Conservation (phyloP, 2,329 filamentous ascomycete genomes). For the Trichoderma sp. region DNA sequence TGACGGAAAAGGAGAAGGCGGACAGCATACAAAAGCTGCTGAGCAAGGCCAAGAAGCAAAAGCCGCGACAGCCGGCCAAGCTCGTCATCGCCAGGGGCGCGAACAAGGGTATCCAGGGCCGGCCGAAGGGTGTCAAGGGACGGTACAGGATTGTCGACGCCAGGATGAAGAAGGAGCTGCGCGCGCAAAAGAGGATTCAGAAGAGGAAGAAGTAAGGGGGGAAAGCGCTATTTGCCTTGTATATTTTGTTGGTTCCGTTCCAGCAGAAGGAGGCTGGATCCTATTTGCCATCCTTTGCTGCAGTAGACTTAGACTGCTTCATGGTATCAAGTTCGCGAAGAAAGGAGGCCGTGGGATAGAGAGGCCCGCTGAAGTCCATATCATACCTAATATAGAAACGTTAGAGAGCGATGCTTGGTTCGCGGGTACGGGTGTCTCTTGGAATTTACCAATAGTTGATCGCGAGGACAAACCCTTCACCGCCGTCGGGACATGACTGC, state of each 20-base stretch:
- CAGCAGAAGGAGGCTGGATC: background rate
- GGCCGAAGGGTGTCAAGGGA: slow-evolving; percentile 90
- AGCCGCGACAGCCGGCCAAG: slow-evolving; percentile 78
- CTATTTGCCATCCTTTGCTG: background rate
- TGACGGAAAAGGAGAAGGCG: slow-evolving; percentile 96
- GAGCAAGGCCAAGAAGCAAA: slow-evolving; percentile 80
- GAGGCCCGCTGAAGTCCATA: slow-evolving; percentile 71
- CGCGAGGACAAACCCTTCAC: slow-evolving; percentile 73
- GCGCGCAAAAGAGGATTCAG: slow-evolving; percentile 75
- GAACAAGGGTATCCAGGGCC: slow-evolving; percentile 82
- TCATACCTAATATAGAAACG: slow-evolving; percentile 63
- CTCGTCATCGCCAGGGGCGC: slow-evolving; percentile 84
- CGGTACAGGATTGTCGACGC: slow-evolving; percentile 97
- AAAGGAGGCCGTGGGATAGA: slow-evolving; percentile 65
- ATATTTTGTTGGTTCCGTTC: background rate
- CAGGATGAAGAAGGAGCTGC: slow-evolving; percentile 93
- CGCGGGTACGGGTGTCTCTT: background rate
- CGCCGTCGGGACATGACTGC: slow-evolving; percentile 67
- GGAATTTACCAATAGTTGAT: slow-evolving; percentile 74
- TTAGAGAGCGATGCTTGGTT: background rate
- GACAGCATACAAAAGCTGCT: slow-evolving; percentile 80
- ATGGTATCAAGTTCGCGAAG: slow-evolving; percentile 44
- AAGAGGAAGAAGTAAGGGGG: slow-evolving; percentile 68
- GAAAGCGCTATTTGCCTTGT: background rate
- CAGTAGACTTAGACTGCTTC: background rate